Conservation (phyloP, 352 stramenopile species). For the Pythium volutum region DNA sequence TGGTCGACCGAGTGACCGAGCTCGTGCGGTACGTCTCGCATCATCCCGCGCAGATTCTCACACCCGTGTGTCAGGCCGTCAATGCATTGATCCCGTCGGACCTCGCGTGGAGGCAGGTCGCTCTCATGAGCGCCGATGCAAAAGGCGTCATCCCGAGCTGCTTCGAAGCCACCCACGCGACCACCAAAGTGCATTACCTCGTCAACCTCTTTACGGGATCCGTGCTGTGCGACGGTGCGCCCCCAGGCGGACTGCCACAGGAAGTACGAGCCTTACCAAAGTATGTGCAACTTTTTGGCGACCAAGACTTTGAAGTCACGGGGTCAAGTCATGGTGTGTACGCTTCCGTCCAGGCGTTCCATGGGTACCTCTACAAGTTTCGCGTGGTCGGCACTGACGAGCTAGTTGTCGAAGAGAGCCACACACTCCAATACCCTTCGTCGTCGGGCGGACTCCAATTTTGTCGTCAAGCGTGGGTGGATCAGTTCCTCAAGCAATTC, state of each 20-base stretch:
- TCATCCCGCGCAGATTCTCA: neutral
- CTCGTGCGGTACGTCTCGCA: slow-evolving; percentile 7
- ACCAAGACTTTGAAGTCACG: slow-evolving; percentile 28
- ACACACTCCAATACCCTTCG: neutral
- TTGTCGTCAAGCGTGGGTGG: slow-evolving; percentile 25
- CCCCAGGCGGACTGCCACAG: slow-evolving; percentile 15
- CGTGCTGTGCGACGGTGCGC: slow-evolving; percentile 17
- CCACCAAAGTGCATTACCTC: slow-evolving; percentile 20
- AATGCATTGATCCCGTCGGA: neutral
- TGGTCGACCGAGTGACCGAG: slow-evolving; percentile 9
- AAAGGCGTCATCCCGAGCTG: neutral
- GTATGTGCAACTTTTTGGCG: slow-evolving; percentile 21
- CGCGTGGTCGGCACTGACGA: neutral
- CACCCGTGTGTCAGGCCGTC: slow-evolving; percentile 9
- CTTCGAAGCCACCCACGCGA: slow-evolving; percentile 14
- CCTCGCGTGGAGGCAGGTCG: too few relatives aligned
- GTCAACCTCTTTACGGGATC: slow-evolving; percentile 25
- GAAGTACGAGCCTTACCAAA: slow-evolving; percentile 2
- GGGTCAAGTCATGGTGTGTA: slow-evolving; percentile 7
- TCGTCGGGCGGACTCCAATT: neutral
- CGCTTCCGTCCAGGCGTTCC: slow-evolving; percentile 8
- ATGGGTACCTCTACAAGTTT: slow-evolving; percentile 9
- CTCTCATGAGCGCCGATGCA: too few relatives aligned
- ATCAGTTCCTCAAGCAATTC: slow-evolving; percentile 18
- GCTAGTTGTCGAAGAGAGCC: slow-evolving; percentile 6